Percentiles rank a stretch among this genome's conserved stretches.
Conservation (phyloP, 2,329 filamentous ascomycete species). For the Zymoseptoria passerinii region DNA sequence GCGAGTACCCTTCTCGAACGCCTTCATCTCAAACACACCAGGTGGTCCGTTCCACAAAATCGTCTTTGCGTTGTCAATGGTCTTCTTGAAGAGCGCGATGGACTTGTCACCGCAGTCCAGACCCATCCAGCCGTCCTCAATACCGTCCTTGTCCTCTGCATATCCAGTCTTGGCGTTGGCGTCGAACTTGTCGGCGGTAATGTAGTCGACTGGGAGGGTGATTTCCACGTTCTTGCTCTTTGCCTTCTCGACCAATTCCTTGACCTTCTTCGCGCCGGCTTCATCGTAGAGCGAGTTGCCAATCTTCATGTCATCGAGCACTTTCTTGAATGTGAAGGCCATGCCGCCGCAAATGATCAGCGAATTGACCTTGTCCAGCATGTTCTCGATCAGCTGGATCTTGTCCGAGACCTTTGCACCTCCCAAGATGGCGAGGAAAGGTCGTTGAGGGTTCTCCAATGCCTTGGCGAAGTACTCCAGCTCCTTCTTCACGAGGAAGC, state of each 20-base stretch:
- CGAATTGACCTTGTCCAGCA: constrained; percentile 95
- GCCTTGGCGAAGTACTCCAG: constrained; percentile 98
- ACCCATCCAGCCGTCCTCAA: constrained; percentile 96
- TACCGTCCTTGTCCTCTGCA: constrained; percentile 79
- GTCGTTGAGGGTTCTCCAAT: constrained; percentile 83
- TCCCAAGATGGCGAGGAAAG: constrained; percentile 96
- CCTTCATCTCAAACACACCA: constrained; percentile 95
- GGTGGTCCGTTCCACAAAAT: constrained; percentile 99
- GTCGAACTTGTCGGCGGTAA: constrained; percentile 92
- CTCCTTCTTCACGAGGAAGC: constrained; percentile 99
- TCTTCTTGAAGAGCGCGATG: constrained; percentile 76
- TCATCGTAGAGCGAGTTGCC: constrained; percentile 90
- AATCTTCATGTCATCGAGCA: constrained; percentile 81
- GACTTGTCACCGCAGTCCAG: constrained; percentile 89
- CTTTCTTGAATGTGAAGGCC: constrained; percentile 99
- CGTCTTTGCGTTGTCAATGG: constrained; percentile 82
- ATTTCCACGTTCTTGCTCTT: constrained; percentile 94
- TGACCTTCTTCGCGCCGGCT: constrained; percentile 84
- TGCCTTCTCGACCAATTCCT: constrained; percentile 82
- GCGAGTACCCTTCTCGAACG: constrained; percentile 89
- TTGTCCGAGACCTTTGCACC: constrained; percentile 99
- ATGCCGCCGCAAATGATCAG: constrained; percentile 95
- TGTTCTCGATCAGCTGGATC: constrained; percentile 98
- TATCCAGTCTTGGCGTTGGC: constrained; percentile 71
- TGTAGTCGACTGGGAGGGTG: constrained; percentile 87